These are phyloP conservation scores for Xylaria telfairii DNA, from an alignment of 495 filamentous ascomycete species.

Conservation along the genomic window DNA sequence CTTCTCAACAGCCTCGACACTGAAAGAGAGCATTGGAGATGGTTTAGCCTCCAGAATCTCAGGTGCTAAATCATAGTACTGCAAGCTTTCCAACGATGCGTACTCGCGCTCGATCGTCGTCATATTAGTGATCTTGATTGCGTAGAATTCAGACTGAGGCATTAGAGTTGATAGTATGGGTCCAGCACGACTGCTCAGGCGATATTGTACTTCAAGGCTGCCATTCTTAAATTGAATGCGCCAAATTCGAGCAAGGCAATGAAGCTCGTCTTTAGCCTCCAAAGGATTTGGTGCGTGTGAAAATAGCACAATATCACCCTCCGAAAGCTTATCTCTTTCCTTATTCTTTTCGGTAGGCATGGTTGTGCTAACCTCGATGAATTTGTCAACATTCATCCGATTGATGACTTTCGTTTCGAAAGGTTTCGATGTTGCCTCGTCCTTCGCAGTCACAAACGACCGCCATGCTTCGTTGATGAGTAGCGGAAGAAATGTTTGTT, in stretches of 20 bases:
- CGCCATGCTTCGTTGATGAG: slow-evolving; percentile 96
- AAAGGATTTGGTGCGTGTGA: slow-evolving; percentile 73
- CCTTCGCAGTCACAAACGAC: slow-evolving; percentile 84
- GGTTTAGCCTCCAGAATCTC: slow-evolving; percentile 89
- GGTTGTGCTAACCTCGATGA: slow-evolving; percentile 85
- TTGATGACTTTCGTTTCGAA: slow-evolving; percentile 86
- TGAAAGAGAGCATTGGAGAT: slow-evolving; percentile 81
- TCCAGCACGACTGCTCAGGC: slow-evolving; percentile 59
- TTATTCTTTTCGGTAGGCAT: slow-evolving; percentile 73
- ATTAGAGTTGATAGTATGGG: slow-evolving; percentile 51
- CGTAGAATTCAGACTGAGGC: slow-evolving; percentile 65
- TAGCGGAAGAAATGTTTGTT: slow-evolving; percentile 87
- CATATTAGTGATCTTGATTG: slow-evolving; percentile 83
- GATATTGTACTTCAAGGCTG: slow-evolving; percentile 81
- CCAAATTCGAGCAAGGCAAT: slow-evolving; percentile 86
- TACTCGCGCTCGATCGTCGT: slow-evolving; percentile 94
- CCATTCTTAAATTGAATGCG: slow-evolving; percentile 80
- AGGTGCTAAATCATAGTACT: slow-evolving; percentile 94
- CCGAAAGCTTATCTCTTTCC: slow-evolving; percentile 75
- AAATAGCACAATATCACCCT: slow-evolving; percentile 88
- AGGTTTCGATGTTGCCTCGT: slow-evolving; percentile 78
- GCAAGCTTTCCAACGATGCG: slow-evolving; percentile 83
- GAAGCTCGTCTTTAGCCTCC: slow-evolving; percentile 64
- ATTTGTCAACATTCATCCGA: slow-evolving; percentile 87
- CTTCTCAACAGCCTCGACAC: slow-evolving; percentile 68